Evolutionary conservation across 129 eudicot genomes (phyloP).

Genomic region (Arctium minus): DNA sequence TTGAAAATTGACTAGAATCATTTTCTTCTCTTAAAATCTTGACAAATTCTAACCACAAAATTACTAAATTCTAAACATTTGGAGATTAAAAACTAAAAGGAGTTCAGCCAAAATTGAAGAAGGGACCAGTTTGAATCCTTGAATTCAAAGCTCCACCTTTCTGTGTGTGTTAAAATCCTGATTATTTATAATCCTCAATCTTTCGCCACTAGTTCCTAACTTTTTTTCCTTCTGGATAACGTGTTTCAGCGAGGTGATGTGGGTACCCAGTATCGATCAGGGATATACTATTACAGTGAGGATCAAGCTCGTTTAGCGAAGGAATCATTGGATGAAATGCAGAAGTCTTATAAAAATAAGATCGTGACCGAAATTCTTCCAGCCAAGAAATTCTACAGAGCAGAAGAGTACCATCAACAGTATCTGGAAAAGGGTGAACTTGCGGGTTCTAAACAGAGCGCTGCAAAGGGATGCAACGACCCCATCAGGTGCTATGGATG

Average conservation of each 20-base stretch:
- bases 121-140: neutral
- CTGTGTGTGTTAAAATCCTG: neutral
- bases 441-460: slow-evolving; percentile 57
- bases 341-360: slow-evolving; percentile 30
- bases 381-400: slow-evolving; percentile 79
- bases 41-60: neutral
- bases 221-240: neutral
- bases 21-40: neutral
- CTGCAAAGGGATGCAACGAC: slow-evolving; percentile 87
- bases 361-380: slow-evolving; percentile 90
- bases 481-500: slow-evolving; percentile 86
- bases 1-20: neutral
- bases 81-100: neutral
- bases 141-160: neutral
- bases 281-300: slow-evolving; percentile 72
- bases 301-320: slow-evolving; percentile 63
- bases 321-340: slow-evolving; percentile 64
- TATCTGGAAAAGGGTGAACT: slow-evolving; percentile 80
- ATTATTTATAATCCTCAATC: neutral
- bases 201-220: neutral
- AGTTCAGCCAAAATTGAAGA: neutral
- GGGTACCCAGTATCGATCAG: slow-evolving; percentile 90
- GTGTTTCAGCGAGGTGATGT: slow-evolving; percentile 60
- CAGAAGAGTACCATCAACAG: slow-evolving; percentile 96
- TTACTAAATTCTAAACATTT: neutral